These are phyloP conservation scores for Rhodotorula sp. DNA, from an alignment of 1,284 basidiomycete species.

Conservation along the genomic window DNA sequence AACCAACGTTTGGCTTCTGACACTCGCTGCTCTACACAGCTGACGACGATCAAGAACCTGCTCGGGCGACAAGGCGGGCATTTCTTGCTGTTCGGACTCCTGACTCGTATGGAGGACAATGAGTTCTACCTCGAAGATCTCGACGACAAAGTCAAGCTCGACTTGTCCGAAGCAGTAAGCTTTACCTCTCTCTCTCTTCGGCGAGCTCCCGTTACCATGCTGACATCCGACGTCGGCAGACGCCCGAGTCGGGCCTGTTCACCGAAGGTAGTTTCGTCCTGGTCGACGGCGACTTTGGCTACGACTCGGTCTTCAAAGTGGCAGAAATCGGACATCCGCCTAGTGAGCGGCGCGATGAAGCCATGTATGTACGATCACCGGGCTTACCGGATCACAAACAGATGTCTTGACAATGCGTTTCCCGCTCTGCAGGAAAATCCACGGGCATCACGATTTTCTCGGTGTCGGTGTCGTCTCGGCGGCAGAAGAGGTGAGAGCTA, in stretches of 20 bases:
- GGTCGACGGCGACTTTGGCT: slow-evolving; percentile 93
- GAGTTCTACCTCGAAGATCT: slow-evolving; percentile 87
- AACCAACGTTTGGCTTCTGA: no score
- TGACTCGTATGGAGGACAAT: slow-evolving; percentile 84
- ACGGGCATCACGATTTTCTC: slow-evolving; percentile 91
- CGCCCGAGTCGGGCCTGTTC: slow-evolving; percentile 93
- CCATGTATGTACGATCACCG: slow-evolving; percentile 59
- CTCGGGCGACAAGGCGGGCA: slow-evolving; percentile 84
- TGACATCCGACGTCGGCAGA: slow-evolving; percentile 54
- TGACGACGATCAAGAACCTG: slow-evolving; percentile 94
- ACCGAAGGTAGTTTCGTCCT: slow-evolving; percentile 94
- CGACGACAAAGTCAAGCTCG: slow-evolving; percentile 84
- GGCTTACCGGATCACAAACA: neutral
- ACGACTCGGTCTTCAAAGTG: slow-evolving; percentile 81
- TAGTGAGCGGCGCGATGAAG: slow-evolving; percentile 77
- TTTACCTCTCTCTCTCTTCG: neutral
- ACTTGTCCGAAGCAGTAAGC: slow-evolving; percentile 79
- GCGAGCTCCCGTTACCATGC: neutral
- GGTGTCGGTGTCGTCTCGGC: slow-evolving; percentile 87
- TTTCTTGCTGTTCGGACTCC: slow-evolving; percentile 91
- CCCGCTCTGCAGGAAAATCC: slow-evolving; percentile 54
- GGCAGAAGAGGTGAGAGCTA: slow-evolving; percentile 92
- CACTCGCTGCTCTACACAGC: slow-evolving; percentile 53
- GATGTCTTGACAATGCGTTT: neutral
- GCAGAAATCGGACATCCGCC: slow-evolving; percentile 96